phyloP scores from a whole-genome alignment of 305 asterid species.

The Fraxinus platypoda region DNA sequence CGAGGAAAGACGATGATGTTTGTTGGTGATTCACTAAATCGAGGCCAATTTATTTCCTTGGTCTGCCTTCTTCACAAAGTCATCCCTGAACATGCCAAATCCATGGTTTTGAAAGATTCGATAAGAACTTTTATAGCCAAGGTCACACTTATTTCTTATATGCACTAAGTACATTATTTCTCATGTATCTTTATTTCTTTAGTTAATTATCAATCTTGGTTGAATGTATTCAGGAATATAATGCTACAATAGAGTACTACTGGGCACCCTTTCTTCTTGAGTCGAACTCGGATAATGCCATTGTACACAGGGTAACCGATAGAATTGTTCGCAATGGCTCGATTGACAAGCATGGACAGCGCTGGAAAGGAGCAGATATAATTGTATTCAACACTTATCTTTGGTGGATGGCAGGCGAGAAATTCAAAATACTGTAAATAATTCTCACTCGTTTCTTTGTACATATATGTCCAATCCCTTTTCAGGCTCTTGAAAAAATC shows the following conservation, averaged over 20 bases:
- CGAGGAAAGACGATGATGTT: slow-evolving; percentile 72
- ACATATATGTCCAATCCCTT: background rate
- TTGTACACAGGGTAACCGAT: slow-evolving; percentile 42
- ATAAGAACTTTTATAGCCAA: slow-evolving; percentile 55
- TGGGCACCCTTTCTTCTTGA: slow-evolving; percentile 83
- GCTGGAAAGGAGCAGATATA: slow-evolving; percentile 67
- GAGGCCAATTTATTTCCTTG: slow-evolving; percentile 72
- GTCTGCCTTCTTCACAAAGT: slow-evolving; percentile 60
- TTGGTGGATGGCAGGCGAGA: slow-evolving; percentile 64
- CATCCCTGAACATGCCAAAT: slow-evolving; percentile 55
- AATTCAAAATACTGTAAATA: slow-evolving; percentile 41
- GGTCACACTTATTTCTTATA: slow-evolving; percentile 32
- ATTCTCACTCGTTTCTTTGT: background rate
- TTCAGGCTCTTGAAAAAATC: background rate
- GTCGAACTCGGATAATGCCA: slow-evolving; percentile 67
- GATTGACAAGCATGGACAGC: slow-evolving; percentile 49
- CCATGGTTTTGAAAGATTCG: slow-evolving; percentile 42
- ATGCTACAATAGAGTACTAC: slow-evolving; percentile 62
- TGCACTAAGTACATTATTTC: background rate
- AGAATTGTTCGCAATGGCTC: slow-evolving; percentile 58
- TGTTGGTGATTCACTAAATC: slow-evolving; percentile 72
- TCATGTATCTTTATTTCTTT: background rate
- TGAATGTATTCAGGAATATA: slow-evolving; percentile 43
- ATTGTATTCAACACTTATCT: slow-evolving; percentile 67
- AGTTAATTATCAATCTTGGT: background rate